A percentile compares a stretch with the other conserved stretches of the same genome.
Conservation (phyloP, 78 protist genomes). For the Dictyostelium citrinum region DNA sequence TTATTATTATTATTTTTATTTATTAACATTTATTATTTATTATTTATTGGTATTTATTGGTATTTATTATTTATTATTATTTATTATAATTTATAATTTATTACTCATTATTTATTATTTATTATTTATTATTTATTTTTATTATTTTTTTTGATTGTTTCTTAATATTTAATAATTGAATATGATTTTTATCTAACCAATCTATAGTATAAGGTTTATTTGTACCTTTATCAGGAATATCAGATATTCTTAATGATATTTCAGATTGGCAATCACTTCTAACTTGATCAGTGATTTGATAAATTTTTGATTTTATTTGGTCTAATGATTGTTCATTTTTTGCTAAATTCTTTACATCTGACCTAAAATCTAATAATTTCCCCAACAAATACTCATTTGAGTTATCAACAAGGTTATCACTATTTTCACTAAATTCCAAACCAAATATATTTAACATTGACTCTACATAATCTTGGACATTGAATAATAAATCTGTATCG, state of each 20-base stretch:
- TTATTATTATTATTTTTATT: no score
- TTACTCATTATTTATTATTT: not conserved
- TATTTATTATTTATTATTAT: no score
- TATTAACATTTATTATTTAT: no score
- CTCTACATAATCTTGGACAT: not conserved
- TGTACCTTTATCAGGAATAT: not conserved
- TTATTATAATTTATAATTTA: no score
- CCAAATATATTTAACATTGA: conserved; percentile 33
- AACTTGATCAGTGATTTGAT: not conserved
- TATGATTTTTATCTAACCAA: not conserved
- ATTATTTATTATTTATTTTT: no score
- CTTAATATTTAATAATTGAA: not conserved
- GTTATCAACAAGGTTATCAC: not conserved
- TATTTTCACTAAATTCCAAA: not conserved
- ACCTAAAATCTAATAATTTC: not conserved
- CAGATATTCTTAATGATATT: not conserved
- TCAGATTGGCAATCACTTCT: not conserved
- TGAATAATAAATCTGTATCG: conserved; percentile 20
- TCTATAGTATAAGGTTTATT: not conserved
- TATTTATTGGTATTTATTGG: no score
- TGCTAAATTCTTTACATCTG: not conserved
- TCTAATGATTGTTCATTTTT: not conserved
- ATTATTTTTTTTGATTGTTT: not conserved
- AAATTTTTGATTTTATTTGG: not conserved
- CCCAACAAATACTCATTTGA: not conserved